Base-by-base conservation (phyloP, 1,139 yeast genomes). In the Blastobotrys niveus region DNA sequence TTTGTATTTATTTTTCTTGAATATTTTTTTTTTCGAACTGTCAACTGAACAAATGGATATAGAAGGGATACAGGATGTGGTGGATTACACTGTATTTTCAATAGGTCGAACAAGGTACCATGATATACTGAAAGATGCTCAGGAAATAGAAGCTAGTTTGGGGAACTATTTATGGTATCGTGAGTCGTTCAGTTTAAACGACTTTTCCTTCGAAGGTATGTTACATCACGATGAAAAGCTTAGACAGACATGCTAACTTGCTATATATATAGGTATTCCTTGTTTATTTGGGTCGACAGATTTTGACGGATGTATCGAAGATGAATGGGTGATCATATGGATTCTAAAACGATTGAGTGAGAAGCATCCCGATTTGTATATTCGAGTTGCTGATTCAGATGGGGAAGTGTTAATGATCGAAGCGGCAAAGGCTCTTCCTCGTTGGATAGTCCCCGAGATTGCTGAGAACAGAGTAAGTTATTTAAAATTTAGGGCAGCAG, bases 361-460 rank as follows among this genome's bases (percentile, higher is more conserved):
- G 19, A 50, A 56, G 26, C 61, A 62, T 27, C 52, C 57, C 3
- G 65, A 74, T 42, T 50, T 75, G 2, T 75, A 63, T 54, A 64
- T 78, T 8, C 77, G 74, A 44, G 51, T 76, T 1, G 66, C 68
- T 51, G 84, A 80, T 55, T 70, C 73, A 1, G 81, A 75, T 40
- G 77, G 78, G 2, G 87, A 81, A 49, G 72, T 76, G 39, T 45
- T 80, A 3, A 57, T 80, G 42, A 70, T 75, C 9, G 78, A 76
- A 47, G 68, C 73, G 2, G 66, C 72, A 31, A 72, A 73, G 10
- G 46, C 54, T 2, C 46, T 73, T 1, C 78, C 77, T 0, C 65
- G 63, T 1, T 72, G 77, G 73, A 52, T 75, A 8, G 62, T 61
- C 9, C 76, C 77, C 0, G 63, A 58, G 4, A 59, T 60, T 26